Conservation (phyloP, 768 basidiomycete species). For the Udeniomyces megalosporus region DNA sequence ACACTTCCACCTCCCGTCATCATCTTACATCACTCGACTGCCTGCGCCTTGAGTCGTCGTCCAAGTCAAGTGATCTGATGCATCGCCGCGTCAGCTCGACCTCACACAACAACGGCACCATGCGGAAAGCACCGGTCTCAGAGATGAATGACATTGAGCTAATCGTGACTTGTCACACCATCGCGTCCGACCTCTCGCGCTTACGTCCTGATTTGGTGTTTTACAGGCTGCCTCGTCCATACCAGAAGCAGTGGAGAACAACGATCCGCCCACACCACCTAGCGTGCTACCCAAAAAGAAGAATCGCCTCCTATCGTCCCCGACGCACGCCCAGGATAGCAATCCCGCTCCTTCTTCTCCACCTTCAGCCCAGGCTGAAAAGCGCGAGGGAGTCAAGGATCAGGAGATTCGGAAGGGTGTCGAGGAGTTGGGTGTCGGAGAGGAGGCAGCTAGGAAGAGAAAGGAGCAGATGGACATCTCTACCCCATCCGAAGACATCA, state of each 20-base stretch:
- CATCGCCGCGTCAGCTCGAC: no score
- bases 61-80: no score
- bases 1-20: neutral
- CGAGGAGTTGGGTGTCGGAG: neutral
- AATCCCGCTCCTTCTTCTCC: neutral
- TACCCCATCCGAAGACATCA: no score
- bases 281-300: conserved; percentile 1
- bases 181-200: no score
- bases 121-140: no score
- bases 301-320: neutral
- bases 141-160: no score
- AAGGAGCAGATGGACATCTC: neutral
- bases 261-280: neutral
- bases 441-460: neutral
- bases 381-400: neutral
- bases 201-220: no score
- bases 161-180: no score
- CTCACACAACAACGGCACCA: no score
- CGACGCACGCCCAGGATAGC: neutral
- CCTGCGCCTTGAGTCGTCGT: no score
- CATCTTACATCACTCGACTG: no score
- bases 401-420: conserved; percentile 7
- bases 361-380: neutral
- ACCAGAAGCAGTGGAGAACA: neutral
- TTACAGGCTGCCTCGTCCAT: no score